phyloP scores from a whole-genome alignment of 2,329 filamentous ascomycete species.

The Phialophora verrucosa region DNA sequence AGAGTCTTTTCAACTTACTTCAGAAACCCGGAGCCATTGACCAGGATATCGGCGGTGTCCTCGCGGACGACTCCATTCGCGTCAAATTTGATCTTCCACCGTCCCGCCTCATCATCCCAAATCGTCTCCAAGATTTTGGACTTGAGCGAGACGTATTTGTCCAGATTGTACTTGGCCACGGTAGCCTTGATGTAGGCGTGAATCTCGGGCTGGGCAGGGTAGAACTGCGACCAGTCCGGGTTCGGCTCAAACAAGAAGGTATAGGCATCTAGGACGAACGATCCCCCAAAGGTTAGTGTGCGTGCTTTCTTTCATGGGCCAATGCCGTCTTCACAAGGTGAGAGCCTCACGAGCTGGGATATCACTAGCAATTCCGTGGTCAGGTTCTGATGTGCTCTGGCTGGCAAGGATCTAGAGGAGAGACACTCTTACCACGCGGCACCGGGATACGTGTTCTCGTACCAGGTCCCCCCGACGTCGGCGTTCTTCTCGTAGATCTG shows the following conservation, averaged over 20 bases:
- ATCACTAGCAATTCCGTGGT: constrained; percentile 43
- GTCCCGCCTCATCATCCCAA: constrained; percentile 42
- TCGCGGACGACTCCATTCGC: constrained; percentile 27
- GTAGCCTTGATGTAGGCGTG: constrained; percentile 40
- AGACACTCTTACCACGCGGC: constrained; percentile 41
- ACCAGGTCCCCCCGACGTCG: constrained; percentile 47
- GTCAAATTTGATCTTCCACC: constrained; percentile 42
- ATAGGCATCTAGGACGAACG: constrained; percentile 39
- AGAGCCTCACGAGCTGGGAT: constrained; percentile 40
- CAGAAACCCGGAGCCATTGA: constrained; percentile 41
- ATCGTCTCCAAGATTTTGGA: constrained; percentile 39
- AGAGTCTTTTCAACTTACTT: constrained; percentile 29
- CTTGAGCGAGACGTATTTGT: constrained; percentile 40
- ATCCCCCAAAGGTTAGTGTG: constrained; percentile 11
- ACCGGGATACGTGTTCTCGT: constrained; percentile 52
- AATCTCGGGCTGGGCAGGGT: constrained; percentile 40
- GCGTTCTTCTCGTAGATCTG: constrained; percentile 45
- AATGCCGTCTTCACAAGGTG: constrained; percentile 15
- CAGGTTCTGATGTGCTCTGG: constrained; percentile 16
- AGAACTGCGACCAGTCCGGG: constrained; percentile 37
- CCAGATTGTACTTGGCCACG: constrained; percentile 36
- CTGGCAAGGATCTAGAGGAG: constrained; percentile 9
- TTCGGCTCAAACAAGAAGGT: constrained; percentile 47
- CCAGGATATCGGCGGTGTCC: constrained; percentile 36
- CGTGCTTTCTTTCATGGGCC: constrained; percentile 12